Evolutionary conservation across 1,139 yeast species (phyloP).

Genomic region (Debaryomyces fabryi): DNA sequence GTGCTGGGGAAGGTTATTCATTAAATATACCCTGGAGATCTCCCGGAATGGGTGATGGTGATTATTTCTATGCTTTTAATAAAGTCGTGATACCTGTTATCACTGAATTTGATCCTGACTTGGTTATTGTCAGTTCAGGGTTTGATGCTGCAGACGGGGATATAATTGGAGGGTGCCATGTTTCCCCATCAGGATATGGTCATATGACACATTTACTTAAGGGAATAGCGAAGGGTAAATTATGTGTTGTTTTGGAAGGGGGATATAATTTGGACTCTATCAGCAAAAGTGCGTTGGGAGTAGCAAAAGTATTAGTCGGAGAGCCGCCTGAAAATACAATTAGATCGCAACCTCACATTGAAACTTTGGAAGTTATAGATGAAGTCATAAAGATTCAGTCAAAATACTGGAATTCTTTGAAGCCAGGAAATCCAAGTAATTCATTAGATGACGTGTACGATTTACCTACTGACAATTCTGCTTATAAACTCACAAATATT

Average conservation of each 20-base stretch:
- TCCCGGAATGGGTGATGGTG: slow-evolving; percentile 96
- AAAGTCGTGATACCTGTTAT: slow-evolving; percentile 89
- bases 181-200: slow-evolving; percentile 94
- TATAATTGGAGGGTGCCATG: slow-evolving; percentile 96
- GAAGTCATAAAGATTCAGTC: slow-evolving; percentile 82
- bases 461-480: slow-evolving; percentile 24
- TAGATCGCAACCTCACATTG: slow-evolving; percentile 64
- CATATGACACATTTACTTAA: slow-evolving; percentile 94
- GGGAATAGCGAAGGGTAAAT: slow-evolving; percentile 81
- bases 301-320: slow-evolving; percentile 87
- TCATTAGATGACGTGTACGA: slow-evolving; percentile 47
- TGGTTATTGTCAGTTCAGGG: slow-evolving; percentile 91
- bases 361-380: slow-evolving; percentile 83
- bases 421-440: slow-evolving; percentile 59
- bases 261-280: slow-evolving; percentile 94
- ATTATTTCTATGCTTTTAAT: slow-evolving; percentile 89
- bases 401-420: slow-evolving; percentile 83
- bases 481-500: slow-evolving; percentile 48
- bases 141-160: slow-evolving; percentile 99
- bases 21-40: slow-evolving; percentile 93
- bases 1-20: slow-evolving; percentile 81
- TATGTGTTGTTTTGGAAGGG: slow-evolving; percentile 92
- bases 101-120: slow-evolving; percentile 87
- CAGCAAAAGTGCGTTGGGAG: slow-evolving; percentile 88
- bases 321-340: slow-evolving; percentile 88